Evolutionary conservation across 441 rosid species (phyloP), one percentile per base, ranked within the genome.

Genomic region (Croton setiger): DNA sequence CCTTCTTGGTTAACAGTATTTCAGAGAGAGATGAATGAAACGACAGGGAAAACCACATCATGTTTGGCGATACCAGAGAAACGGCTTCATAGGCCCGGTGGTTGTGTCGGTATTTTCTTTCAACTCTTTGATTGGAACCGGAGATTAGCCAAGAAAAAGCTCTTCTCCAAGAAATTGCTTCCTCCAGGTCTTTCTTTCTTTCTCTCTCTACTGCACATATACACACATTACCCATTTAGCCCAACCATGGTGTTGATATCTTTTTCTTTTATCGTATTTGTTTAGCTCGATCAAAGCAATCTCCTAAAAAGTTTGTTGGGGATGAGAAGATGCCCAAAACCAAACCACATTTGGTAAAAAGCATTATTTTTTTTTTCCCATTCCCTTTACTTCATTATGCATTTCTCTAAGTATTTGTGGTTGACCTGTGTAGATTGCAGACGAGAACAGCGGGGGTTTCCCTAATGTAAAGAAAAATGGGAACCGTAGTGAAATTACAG

Each of bases 121-220:
- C 95, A 89, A 79, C 86, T 93, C 69, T 82, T 91, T 41, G 95
- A 93, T 67, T 89, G 97, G 98, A 92, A 93, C 70, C 72, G 91
- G 47, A 80, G 91, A 59, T 84, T 91, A 53, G 87, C 92, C 17
- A 88, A 93, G 86, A 93, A 79, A 82, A 88, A 88, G 73, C 81
- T 91, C 70, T 91, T 88, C 78, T 83, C 93, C 48, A 83, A 79
- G 68, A 91, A 85, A 83, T 69, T 89, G 76, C 92, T 91, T 72
- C 84, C 96, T 75, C 82, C 89, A 68, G 86, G 98, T 93, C 47
- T 37, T 13, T 64, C 36, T 71, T 31, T 59, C 33, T n/a, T n/a
- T 59, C 60, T 68, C 47, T 7, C 49, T 31, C 49, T 39, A 39
- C 43, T 35, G 21, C 41, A 33, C 18, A 52, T n/a, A 52, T 18